These are phyloP conservation scores for Zymoseptoria crescenta DNA, from an alignment of 2,329 filamentous ascomycete genomes.

Conservation along the genomic window DNA sequence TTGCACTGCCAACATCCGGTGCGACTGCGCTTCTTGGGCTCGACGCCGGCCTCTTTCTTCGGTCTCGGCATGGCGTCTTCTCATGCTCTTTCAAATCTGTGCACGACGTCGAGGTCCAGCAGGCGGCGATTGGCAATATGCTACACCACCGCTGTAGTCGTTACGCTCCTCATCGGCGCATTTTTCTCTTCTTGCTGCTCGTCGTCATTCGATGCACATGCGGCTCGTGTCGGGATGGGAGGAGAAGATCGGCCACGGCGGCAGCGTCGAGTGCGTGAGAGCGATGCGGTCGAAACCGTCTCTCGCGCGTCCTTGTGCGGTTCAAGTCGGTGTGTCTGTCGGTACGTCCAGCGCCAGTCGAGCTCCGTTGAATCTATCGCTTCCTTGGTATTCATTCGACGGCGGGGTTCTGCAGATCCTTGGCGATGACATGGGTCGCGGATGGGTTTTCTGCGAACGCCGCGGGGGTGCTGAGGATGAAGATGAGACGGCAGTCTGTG, in stretches of 20 bases:
- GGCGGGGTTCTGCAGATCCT: not conserved
- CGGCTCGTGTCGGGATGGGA: not conserved
- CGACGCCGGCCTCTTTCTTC: conserved; percentile 54
- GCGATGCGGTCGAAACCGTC: not conserved
- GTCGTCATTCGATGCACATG: not conserved
- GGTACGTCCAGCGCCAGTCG: not conserved
- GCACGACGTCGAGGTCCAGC: not conserved
- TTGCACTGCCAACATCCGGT: conserved; percentile 74
- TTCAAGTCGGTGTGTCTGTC: not conserved
- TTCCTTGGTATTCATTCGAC: not conserved
- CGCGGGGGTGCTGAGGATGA: not conserved
- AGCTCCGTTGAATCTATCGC: not conserved
- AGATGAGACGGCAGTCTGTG: too few species aligned
- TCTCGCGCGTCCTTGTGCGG: not conserved
- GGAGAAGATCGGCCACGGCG: not conserved
- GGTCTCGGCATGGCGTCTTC: conserved; percentile 53
- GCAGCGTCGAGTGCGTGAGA: not conserved
- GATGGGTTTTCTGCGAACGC: not conserved
- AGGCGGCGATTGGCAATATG: not conserved
- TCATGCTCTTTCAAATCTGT: not conserved
- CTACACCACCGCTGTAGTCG: not conserved
- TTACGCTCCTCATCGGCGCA: not conserved
- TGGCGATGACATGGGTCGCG: not conserved
- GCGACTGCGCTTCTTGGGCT: conserved; percentile 59
- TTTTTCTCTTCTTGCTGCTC: not conserved